Evolutionary conservation across 1,284 basidiomycete genomes (phyloP).

Genomic region (Ganoderma resinaceum): DNA sequence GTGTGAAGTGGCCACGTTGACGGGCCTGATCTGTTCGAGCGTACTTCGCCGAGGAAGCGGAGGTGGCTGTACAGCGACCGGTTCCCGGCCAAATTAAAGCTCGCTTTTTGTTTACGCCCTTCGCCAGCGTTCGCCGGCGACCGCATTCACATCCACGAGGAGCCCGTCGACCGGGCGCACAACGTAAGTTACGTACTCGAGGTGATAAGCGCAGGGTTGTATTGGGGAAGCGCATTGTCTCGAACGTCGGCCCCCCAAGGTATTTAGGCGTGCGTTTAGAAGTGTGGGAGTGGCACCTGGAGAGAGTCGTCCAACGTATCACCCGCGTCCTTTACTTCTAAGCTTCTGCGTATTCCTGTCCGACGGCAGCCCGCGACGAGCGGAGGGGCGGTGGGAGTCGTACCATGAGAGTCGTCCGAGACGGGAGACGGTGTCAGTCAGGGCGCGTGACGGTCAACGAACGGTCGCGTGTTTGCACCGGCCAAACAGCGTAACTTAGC

Average conservation of each 20-base stretch:
- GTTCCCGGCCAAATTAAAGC: background rate
- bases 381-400: slow-evolving; percentile 11
- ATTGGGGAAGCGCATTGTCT: background rate
- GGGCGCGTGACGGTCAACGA: slow-evolving; percentile 1
- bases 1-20: background rate
- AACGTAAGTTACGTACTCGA: background rate
- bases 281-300: background rate
- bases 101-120: background rate
- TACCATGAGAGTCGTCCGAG: slow-evolving; percentile 27
- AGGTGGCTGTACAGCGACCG: slow-evolving; percentile 2
- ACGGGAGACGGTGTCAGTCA: slow-evolving; percentile 7
- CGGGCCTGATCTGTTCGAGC: background rate
- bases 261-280: background rate
- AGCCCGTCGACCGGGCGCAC: background rate
- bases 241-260: background rate
- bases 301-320: background rate
- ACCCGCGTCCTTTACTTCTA: background rate
- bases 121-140: background rate
- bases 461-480: slow-evolving; percentile 33
- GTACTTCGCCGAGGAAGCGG: background rate
- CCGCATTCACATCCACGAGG: background rate
- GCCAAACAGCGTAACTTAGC: slow-evolving; percentile 33
- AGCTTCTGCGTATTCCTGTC: background rate
- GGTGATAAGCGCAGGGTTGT: background rate
- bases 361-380: background rate